A percentile compares a stretch with the other conserved stretches of the same genome.
Evolutionary conservation across 2,329 filamentous ascomycete genomes (phyloP).

Genomic region (Pestalotiopsis sp.): DNA sequence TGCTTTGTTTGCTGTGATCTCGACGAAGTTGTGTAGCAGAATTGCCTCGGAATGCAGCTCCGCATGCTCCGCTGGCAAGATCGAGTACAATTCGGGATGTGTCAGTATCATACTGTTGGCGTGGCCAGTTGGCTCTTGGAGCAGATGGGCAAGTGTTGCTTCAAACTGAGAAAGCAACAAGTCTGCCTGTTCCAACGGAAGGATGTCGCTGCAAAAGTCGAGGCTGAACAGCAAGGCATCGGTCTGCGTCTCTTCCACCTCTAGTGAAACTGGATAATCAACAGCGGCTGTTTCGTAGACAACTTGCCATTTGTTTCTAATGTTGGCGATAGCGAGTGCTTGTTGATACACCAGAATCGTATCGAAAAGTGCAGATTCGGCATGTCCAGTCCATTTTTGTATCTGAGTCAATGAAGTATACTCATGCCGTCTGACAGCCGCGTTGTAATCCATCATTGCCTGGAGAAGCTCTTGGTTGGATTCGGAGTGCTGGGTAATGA

Average conservation of each 20-base stretch:
- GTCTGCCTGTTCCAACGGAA: conserved; percentile 70
- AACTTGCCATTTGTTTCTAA: conserved; percentile 56
- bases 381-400: conserved; percentile 70
- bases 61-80: conserved; percentile 62
- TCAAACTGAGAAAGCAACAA: conserved; percentile 75
- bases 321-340: not conserved
- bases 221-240: conserved; percentile 63
- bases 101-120: conserved; percentile 40
- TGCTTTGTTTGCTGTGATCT: conserved; percentile 55
- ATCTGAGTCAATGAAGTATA: conserved; percentile 72
- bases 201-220: conserved; percentile 63
- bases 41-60: conserved; percentile 59
- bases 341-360: conserved; percentile 83
- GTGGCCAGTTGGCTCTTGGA: conserved; percentile 47
- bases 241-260: conserved; percentile 62
- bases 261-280: conserved; percentile 81
- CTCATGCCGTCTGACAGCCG: conserved; percentile 68
- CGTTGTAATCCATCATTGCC: conserved; percentile 67
- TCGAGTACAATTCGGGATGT: conserved; percentile 57
- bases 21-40: conserved; percentile 79
- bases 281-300: conserved; percentile 68
- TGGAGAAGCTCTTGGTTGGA: conserved; percentile 61
- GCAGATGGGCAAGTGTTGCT: conserved; percentile 59
- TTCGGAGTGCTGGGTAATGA: conserved; percentile 58
- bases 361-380: conserved; percentile 74